Percentiles rank a stretch among this genome's conserved stretches.
Conservation (phyloP, 768 basidiomycete genomes). For the Amanita fuliginea region DNA sequence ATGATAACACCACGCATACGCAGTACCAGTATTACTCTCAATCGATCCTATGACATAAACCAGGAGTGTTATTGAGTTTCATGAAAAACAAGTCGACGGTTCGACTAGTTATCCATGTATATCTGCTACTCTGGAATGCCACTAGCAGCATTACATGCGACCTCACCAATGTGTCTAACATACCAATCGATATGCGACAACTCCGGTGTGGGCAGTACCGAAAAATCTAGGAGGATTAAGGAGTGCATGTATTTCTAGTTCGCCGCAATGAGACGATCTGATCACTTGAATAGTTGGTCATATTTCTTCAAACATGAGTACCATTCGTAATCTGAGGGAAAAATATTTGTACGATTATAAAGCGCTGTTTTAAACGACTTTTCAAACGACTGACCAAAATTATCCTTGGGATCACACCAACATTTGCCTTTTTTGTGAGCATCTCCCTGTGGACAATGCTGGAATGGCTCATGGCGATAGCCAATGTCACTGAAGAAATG, state of each 20-base stretch:
- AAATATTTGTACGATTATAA: slow-evolving; percentile 1
- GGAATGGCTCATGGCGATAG: slow-evolving; percentile 90
- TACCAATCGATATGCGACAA: neutral
- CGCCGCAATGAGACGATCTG: slow-evolving; percentile 1
- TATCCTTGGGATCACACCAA: slow-evolving; percentile 69
- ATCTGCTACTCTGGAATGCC: neutral
- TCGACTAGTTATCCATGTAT: neutral
- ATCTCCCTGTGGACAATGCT: slow-evolving; percentile 80
- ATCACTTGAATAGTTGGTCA: slow-evolving; percentile 41
- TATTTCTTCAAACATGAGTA: slow-evolving; percentile 84
- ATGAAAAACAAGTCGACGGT: neutral
- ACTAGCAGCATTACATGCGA: neutral
- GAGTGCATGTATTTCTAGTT: neutral
- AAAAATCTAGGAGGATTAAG: neutral
- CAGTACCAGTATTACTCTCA: slow-evolving; percentile 95
- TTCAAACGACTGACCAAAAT: slow-evolving; percentile 45
- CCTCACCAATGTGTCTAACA: neutral
- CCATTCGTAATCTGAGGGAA: slow-evolving; percentile 58
- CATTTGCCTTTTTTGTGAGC: slow-evolving; percentile 72
- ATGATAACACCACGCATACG: neutral
- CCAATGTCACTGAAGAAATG: slow-evolving; percentile 95
- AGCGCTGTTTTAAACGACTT: neutral
- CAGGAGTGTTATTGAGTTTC: neutral
- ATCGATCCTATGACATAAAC: slow-evolving; percentile 49
- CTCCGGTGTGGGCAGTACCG: too few relatives aligned